phyloP scores from a whole-genome alignment of 148 eudicot species.

The Rhododendron vialii region DNA sequence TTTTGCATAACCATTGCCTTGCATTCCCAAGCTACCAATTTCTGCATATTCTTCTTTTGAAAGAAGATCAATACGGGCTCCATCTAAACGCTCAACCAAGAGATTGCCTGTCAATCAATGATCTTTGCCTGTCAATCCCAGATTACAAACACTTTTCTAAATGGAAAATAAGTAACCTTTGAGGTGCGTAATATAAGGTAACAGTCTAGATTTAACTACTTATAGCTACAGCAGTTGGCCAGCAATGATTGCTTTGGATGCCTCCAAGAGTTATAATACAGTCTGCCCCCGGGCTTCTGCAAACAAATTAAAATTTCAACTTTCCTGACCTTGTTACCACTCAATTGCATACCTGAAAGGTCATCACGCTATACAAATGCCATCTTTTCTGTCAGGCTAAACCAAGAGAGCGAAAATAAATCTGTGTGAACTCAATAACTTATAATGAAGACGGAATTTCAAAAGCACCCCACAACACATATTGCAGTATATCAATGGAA shows the following conservation, averaged over 20 bases:
- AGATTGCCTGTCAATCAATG: slow-evolving; percentile 94
- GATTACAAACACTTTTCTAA: neutral
- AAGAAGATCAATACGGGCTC: slow-evolving; percentile 92
- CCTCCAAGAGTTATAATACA: slow-evolving; percentile 79
- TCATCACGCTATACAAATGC: slow-evolving; percentile 78
- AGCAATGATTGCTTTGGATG: slow-evolving; percentile 95
- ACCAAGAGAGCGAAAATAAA: neutral
- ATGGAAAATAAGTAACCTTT: slow-evolving; percentile 43
- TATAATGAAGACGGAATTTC: neutral
- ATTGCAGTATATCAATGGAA: neutral
- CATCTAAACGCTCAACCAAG: slow-evolving; percentile 93
- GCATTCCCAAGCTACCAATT: slow-evolving; percentile 68
- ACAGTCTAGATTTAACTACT: slow-evolving; percentile 87
- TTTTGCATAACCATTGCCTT: too few species aligned
- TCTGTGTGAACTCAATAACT: neutral
- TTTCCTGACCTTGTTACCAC: slow-evolving; percentile 96
- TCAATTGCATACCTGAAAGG: slow-evolving; percentile 93
- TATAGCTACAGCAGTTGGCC: slow-evolving; percentile 95
- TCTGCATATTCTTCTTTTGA: slow-evolving; percentile 92
- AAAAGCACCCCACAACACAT: neutral
- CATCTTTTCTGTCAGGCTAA: slow-evolving; percentile 21
- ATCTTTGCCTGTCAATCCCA: slow-evolving; percentile 30
- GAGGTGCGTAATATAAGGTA: slow-evolving; percentile 87
- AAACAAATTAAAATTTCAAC: slow-evolving; percentile 68
- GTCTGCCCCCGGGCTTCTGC: slow-evolving; percentile 89